Base-by-base conservation (phyloP, 768 basidiomycete species). In the Paxillus ammoniavirescens region DNA sequence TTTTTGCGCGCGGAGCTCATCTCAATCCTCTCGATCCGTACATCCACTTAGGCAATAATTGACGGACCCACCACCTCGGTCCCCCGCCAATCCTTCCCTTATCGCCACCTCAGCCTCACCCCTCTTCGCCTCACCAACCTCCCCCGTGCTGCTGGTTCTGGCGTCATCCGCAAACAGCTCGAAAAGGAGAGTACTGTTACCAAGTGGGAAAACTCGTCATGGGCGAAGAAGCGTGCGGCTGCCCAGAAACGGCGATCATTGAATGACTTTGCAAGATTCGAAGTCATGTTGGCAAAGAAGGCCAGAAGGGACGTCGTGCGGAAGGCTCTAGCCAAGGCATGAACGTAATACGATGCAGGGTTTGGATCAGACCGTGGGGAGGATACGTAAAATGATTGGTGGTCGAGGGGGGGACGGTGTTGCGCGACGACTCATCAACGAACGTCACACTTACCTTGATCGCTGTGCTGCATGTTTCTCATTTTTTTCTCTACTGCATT, bases 41-140 rank as follows among this genome's bases (percentile, higher is more conserved):
- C 35, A 21, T 8, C 44, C 30, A 17, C 49, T 0, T 65, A 98
- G 96, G 96, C 95, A 33, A 84, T 99, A 69, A 84, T 98, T 66
- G 96, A 98, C 74, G 95, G 95, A 43, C 95, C 97, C 50, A 81
- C 82, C 35, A 93, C 94, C 54, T 84, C 80, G 57, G 95, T 99
- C 50, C 88, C 96, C 62, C 92, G 97, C 65, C 96, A 97, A 75
- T 68, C 89, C 26, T 91, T 86, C 79, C 83, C 91, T 61, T 98
- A 89, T 86, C 89, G 89, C 71, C 87, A 97, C 76, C 81, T 98
- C 65, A 82, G 86, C 69, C 89, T 99, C 68, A 98, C 94, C 21
- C 88, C 91, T 53, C 78, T 94, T 73, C 77, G 82, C 62, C 78
- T 98, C 62, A 81, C 84, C 57, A 83, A 83, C 56, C 86, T 99